Evolutionary conservation across 176 grass and related monocot genomes (phyloP), one percentile per base, ranked within the genome.

Genomic region (Phoenix dactylifera): DNA sequence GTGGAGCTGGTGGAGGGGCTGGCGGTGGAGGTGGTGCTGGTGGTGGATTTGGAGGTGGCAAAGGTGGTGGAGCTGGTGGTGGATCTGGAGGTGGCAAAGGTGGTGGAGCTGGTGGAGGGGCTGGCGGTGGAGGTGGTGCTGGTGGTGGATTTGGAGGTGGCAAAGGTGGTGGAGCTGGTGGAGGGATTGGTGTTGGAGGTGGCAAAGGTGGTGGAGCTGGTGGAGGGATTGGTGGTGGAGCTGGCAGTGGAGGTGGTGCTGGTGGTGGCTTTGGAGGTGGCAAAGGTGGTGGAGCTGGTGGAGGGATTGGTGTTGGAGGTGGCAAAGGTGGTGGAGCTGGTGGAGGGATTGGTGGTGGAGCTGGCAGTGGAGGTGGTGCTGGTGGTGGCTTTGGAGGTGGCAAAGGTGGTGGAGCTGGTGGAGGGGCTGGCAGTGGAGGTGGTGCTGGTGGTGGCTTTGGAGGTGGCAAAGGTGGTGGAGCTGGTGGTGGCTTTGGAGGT

Each of bases 211-310:
- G n/a, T n/a, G n/a, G n/a, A n/a, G n/a, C n/a, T n/a, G n/a, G n/a
- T n/a, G n/a, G n/a, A n/a, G n/a, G n/a, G n/a, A n/a, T 10, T 5
- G 77, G 70, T 0, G 57, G 24, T 0, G 71, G 71, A 1, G 5
- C 4, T 0, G 74, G 35, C 1, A 65, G 70, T 0, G 59, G 50
- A 0, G 65, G 58, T 4, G 61, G 77, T 0, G 39, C 14, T 74
- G 77, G 71, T 20, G 57, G 7, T 2, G 59, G 64, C 5, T 9
- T 4, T 0, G 78, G 71, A 1, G 49, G 17, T n/a, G 69, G 69
- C 0, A 15, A 12, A 0, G 69, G 69, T 12, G 16, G 19, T 0
- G 49, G 16, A 0, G 52, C 24, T 39, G 66, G 52, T 0, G 7
- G 4, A 0, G 66, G 66, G 4, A 24, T 26, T 1, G 70, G 59